phyloP scores from a whole-genome alignment of 495 filamentous ascomycete genomes.

The Immersiella caudata region DNA sequence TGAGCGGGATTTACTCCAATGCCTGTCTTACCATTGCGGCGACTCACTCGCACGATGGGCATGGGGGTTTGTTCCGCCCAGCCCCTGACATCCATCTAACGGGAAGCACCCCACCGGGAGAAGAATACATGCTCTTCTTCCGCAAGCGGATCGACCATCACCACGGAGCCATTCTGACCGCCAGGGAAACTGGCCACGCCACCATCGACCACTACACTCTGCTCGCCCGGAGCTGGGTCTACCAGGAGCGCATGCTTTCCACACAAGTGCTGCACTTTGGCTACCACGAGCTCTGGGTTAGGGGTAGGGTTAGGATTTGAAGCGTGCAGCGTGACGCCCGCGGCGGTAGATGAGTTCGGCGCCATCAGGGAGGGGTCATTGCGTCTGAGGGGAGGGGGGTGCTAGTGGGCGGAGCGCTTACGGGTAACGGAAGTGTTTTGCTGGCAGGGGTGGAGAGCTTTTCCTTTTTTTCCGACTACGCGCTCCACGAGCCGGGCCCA shows the following conservation, averaged over 20 bases:
- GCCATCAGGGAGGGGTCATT: background rate
- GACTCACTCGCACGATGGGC: background rate
- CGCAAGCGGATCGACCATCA: slow-evolving; percentile 3
- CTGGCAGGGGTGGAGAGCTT: background rate
- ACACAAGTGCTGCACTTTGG: slow-evolving; percentile 1
- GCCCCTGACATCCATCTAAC: background rate
- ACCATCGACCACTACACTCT: slow-evolving; percentile 2
- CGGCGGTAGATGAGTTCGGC: background rate
- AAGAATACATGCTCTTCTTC: background rate
- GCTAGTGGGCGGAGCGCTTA: background rate
- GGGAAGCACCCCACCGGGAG: background rate
- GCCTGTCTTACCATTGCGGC: slow-evolving; percentile 8
- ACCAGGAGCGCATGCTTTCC: slow-evolving; percentile 7
- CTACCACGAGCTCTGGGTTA: background rate
- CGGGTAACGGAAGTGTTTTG: background rate
- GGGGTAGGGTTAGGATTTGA: too few relatives aligned
- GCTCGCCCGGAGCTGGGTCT: background rate
- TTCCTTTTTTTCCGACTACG: background rate
- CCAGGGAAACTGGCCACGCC: background rate
- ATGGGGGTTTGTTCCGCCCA: background rate
- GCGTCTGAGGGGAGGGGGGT: background rate
- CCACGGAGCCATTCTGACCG: background rate
- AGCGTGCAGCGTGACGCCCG: background rate
- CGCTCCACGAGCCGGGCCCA: background rate
- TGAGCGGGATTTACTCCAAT: slow-evolving; percentile 5